Conservation (phyloP, 345 rosid species). For the Capsella bursapastoris region DNA sequence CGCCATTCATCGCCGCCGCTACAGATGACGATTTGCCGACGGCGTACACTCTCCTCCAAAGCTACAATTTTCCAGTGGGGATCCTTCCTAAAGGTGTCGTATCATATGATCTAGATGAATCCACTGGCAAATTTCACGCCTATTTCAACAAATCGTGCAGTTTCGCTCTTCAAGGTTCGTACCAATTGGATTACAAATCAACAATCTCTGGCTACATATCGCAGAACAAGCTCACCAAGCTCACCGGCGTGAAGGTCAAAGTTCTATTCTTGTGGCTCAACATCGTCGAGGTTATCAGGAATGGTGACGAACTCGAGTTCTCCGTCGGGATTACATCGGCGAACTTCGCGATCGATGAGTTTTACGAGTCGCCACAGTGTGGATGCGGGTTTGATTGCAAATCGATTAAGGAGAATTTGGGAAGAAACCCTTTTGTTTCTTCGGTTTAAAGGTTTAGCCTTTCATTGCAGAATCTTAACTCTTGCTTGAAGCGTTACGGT, state of each 20-base stretch:
- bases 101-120: slow-evolving; percentile 68
- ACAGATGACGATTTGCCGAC: slow-evolving; percentile 41
- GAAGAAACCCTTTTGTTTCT: slow-evolving; percentile 57
- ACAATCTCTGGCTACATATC: slow-evolving; percentile 70
- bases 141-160: slow-evolving; percentile 67
- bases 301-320: slow-evolving; percentile 67
- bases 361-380: slow-evolving; percentile 88
- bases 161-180: slow-evolving; percentile 87
- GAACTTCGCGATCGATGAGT: slow-evolving; percentile 67
- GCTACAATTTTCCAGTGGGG: slow-evolving; percentile 78
- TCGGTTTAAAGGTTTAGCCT: slow-evolving; percentile 48
- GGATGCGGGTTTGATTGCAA: slow-evolving; percentile 88
- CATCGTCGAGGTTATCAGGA: slow-evolving; percentile 79
- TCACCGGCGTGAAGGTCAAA: slow-evolving; percentile 89
- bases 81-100: slow-evolving; percentile 71
- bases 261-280: slow-evolving; percentile 85
- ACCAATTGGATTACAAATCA: slow-evolving; percentile 77
- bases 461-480: background rate
- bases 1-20: slow-evolving; percentile 38
- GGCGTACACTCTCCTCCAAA: slow-evolving; percentile 67
- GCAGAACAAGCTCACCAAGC: slow-evolving; percentile 55
- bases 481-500: background rate
- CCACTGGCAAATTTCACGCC: slow-evolving; percentile 66
- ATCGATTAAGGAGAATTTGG: slow-evolving; percentile 44
- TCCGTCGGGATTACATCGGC: slow-evolving; percentile 99